These are phyloP conservation scores for Clathrus columnatus DNA, from an alignment of 768 basidiomycete genomes.

Conservation along the genomic window DNA sequence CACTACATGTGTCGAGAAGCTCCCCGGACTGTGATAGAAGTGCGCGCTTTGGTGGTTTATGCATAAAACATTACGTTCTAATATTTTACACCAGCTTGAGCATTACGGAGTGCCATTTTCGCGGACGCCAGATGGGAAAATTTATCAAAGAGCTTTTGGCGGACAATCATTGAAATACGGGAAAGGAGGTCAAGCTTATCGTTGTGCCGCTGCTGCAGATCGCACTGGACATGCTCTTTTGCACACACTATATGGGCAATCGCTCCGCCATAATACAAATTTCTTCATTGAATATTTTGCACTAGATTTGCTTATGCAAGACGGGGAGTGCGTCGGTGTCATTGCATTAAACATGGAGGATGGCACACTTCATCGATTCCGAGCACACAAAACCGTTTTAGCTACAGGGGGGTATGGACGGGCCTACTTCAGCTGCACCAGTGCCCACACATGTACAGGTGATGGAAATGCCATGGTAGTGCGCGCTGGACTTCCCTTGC, in stretches of 20 bases:
- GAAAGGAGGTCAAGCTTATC: slow-evolving; percentile 98
- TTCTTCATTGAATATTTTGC: slow-evolving; percentile 99
- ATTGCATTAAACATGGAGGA: slow-evolving; percentile 99
- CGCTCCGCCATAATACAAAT: slow-evolving; percentile 96
- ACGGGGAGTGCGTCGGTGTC: slow-evolving; percentile 98
- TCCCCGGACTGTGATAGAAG: slow-evolving; percentile 88
- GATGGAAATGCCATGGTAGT: slow-evolving; percentile 99
- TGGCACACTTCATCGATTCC: slow-evolving; percentile 96
- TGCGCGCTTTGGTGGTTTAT: slow-evolving; percentile 20
- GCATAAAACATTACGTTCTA: neutral
- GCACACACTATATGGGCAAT: slow-evolving; percentile 98
- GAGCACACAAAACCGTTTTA: slow-evolving; percentile 95
- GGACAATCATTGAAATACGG: slow-evolving; percentile 95
- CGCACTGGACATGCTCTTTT: slow-evolving; percentile 97
- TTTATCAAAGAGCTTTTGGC: slow-evolving; percentile 98
- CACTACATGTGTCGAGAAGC: slow-evolving; percentile 99
- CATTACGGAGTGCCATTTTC: slow-evolving; percentile 99
- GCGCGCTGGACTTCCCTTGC: slow-evolving; percentile 90
- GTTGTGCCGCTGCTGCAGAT: slow-evolving; percentile 97
- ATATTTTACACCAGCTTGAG: slow-evolving; percentile 58
- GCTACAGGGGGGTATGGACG: slow-evolving; percentile 98
- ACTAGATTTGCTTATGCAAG: slow-evolving; percentile 97
- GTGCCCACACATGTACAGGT: slow-evolving; percentile 97
- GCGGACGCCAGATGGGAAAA: slow-evolving; percentile 96
- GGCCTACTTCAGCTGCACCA: slow-evolving; percentile 96